Percentiles rank a stretch among this genome's conserved stretches.
Conservation (phyloP, 371 early-diverging fungal genomes). For the Syncephalis fuscata region DNA sequence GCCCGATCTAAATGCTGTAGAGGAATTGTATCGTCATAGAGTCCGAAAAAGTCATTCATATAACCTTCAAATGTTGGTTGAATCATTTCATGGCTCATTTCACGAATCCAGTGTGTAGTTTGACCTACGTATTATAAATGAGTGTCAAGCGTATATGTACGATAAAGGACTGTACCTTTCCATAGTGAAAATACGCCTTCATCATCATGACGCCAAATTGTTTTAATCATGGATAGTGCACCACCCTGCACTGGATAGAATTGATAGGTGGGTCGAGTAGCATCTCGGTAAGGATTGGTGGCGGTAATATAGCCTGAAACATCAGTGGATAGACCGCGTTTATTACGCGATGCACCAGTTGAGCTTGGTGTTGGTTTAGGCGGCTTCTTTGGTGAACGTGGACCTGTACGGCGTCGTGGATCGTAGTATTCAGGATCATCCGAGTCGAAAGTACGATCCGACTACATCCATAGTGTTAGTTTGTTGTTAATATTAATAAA, state of each 20-base stretch:
- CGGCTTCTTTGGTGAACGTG: no score
- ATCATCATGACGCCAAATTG: slow-evolving; percentile 30
- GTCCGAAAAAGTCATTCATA: slow-evolving; percentile 53
- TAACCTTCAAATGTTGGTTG: slow-evolving; percentile 56
- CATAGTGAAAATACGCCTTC: slow-evolving; percentile 45
- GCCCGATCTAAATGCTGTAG: slow-evolving; percentile 41
- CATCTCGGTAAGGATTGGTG: background rate
- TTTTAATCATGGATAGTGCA: slow-evolving; percentile 24
- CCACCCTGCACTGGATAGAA: slow-evolving; percentile 39
- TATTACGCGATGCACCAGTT: no score
- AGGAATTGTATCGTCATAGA: slow-evolving; percentile 63
- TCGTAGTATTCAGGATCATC: no score
- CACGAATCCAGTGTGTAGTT: slow-evolving; percentile 48
- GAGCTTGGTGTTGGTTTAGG: no score
- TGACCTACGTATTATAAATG: slow-evolving; percentile 27
- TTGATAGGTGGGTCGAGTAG: slow-evolving; percentile 34
- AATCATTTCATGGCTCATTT: slow-evolving; percentile 43
- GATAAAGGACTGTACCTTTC: slow-evolving; percentile 31
- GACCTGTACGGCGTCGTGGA: no score
- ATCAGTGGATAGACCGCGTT: no score
- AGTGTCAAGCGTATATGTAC: background rate
- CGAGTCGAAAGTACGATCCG: background rate
- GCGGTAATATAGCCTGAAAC: background rate
- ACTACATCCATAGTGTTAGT: no score
- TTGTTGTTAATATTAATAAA: no score